Conservation (phyloP, 306 rosid genomes). For the Cicer judaicum region DNA sequence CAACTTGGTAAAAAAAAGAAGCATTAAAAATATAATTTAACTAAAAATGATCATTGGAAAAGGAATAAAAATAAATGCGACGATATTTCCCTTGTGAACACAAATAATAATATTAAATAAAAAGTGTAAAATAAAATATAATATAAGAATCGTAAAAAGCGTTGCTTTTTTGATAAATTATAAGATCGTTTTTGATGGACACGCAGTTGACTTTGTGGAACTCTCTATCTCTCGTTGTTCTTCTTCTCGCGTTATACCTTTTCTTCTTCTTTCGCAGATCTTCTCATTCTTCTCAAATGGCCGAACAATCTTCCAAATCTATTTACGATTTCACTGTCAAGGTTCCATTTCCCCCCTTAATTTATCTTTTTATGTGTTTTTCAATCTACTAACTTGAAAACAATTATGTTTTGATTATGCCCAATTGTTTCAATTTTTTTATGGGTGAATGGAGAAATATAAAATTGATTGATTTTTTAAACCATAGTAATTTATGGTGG, state of each 20-base stretch:
- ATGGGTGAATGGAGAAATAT: constrained; percentile 25
- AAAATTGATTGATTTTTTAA: neutral
- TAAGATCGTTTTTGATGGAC: neutral
- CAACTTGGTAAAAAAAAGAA: too few species aligned
- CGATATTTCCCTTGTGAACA: too few species aligned
- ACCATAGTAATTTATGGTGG: too few species aligned
- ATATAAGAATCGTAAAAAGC: too few species aligned
- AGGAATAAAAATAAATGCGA: too few species aligned
- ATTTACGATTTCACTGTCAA: constrained; percentile 81
- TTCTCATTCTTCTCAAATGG: constrained; percentile 50
- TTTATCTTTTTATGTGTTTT: neutral
- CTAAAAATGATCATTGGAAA: too few species aligned
- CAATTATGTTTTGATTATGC: neutral
- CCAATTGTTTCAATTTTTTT: neutral
- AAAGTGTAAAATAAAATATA: too few species aligned
- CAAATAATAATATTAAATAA: too few species aligned
- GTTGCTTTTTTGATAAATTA: too few species aligned
- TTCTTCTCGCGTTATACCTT: constrained; percentile 52
- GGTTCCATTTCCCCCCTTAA: constrained; percentile 41
- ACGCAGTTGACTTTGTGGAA: constrained; percentile 51
- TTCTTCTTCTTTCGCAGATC: constrained; percentile 40
- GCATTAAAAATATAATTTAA: too few species aligned
- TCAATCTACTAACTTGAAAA: constrained; percentile 4
- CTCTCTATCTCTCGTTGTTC: constrained; percentile 49
- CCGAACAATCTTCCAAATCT: constrained; percentile 65